Conservation (phyloP, 2,329 filamentous ascomycete species). For the Knufia fluminis region DNA sequence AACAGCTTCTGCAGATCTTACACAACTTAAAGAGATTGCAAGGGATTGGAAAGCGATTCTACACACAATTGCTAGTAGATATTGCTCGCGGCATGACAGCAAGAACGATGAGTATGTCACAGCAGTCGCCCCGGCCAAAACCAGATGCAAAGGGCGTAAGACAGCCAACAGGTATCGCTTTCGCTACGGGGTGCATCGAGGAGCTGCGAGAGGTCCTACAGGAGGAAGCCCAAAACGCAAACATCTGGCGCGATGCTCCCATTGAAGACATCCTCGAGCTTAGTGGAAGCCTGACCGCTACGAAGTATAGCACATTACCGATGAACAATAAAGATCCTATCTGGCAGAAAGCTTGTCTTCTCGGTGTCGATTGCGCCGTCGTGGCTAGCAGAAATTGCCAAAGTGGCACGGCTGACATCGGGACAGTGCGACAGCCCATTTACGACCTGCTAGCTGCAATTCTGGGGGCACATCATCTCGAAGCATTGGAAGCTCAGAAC, state of each 20-base stretch:
- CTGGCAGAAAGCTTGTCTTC: conserved; percentile 72
- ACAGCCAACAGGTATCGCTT: conserved; percentile 73
- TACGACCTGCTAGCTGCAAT: conserved; percentile 60
- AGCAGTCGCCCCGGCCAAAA: conserved; percentile 9
- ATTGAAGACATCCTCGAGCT: conserved; percentile 51
- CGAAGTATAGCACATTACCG: conserved; percentile 72
- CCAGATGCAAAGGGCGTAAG: conserved; percentile 13
- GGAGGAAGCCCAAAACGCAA: conserved; percentile 8
- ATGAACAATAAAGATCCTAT: conserved; percentile 61
- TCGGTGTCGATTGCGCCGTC: conserved; percentile 55
- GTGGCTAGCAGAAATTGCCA: conserved; percentile 24
- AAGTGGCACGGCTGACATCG: conserved; percentile 1
- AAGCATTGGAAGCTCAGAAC: neutral
- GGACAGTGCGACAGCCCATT: conserved; percentile 32
- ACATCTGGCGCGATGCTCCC: conserved; percentile 10
- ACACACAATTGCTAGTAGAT: conserved; percentile 62
- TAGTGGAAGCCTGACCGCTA: conserved; percentile 58
- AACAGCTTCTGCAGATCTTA: conserved; percentile 14
- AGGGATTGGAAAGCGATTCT: conserved; percentile 50
- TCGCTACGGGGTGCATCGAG: conserved; percentile 44
- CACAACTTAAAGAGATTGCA: conserved; percentile 20
- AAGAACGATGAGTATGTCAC: conserved; percentile 20
- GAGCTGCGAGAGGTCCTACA: conserved; percentile 12
- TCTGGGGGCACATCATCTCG: conserved; percentile 42
- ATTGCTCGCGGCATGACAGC: conserved; percentile 63